phyloP scores from a whole-genome alignment of 2,329 filamentous ascomycete genomes.

The Clonostachys rhizophaga region DNA sequence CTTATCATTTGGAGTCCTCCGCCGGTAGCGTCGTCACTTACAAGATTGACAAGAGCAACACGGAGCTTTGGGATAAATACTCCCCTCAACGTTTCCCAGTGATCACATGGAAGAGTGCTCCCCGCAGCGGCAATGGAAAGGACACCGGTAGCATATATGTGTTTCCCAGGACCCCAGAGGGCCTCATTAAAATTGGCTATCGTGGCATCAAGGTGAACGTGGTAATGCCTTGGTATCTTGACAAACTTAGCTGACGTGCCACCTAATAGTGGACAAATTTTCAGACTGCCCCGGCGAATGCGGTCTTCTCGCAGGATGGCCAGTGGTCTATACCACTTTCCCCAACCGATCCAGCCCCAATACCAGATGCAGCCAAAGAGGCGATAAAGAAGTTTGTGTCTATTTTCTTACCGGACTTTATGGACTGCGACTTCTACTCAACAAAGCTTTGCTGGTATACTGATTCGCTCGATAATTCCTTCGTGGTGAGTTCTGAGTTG shows the following conservation, averaged over 20 bases:
- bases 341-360: constrained; percentile 4
- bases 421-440: constrained; percentile 11
- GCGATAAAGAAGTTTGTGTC: constrained; percentile 11
- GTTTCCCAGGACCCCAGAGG: constrained; percentile 15
- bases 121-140: constrained; percentile 14
- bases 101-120: constrained; percentile 20
- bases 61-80: constrained; percentile 20
- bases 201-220: constrained; percentile 16
- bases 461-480: constrained; percentile 24
- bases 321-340: constrained; percentile 22
- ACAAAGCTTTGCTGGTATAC: constrained; percentile 25
- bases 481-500: constrained; percentile 10
- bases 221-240: not conserved
- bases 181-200: constrained; percentile 18
- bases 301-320: constrained; percentile 18
- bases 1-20: constrained; percentile 19
- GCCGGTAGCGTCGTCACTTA: constrained; percentile 18
- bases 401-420: constrained; percentile 18
- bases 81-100: constrained; percentile 21
- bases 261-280: constrained; percentile 21
- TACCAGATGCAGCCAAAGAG: constrained; percentile 9
- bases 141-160: constrained; percentile 20
- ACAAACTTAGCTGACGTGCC: not conserved
- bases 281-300: constrained; percentile 14
- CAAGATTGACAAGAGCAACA: constrained; percentile 13